These are phyloP conservation scores for Martiniozyma abietophila DNA, from an alignment of 805 yeast species.

Conservation along the genomic window DNA sequence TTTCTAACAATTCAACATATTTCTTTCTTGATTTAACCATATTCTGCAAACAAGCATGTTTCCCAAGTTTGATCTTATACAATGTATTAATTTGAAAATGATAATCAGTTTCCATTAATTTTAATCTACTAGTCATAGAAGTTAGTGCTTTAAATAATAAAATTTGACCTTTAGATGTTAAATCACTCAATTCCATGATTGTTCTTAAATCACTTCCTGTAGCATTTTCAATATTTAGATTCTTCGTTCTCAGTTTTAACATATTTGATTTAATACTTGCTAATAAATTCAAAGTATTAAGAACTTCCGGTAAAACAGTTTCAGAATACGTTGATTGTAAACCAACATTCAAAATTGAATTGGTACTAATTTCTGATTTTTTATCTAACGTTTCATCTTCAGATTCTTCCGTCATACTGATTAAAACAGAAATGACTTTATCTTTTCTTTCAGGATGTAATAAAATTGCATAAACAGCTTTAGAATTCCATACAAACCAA, in stretches of 20 bases:
- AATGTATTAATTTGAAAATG: constrained; percentile 19
- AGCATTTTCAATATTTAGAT: constrained; percentile 11
- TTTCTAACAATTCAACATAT: constrained; percentile 13
- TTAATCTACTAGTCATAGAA: constrained; percentile 13
- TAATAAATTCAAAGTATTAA: constrained; percentile 5
- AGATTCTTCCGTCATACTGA: constrained; percentile 5
- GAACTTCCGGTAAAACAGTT: constrained; percentile 9
- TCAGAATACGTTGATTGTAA: background rate
- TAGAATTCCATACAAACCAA: constrained; percentile 20
- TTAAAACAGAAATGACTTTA: constrained; percentile 11
- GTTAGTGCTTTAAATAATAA: constrained; percentile 15
- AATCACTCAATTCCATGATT: constrained; percentile 14
- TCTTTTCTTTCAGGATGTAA: constrained; percentile 3
- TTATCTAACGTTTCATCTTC: background rate
- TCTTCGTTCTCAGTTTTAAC: constrained; percentile 1
- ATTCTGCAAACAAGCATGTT: constrained; percentile 1
- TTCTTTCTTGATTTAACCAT: constrained; percentile 7
- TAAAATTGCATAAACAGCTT: constrained; percentile 14
- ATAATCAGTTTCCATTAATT: constrained; percentile 16
- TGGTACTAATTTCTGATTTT: background rate
- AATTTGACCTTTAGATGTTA: constrained; percentile 12
- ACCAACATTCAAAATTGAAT: too few species aligned
- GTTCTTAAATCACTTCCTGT: constrained; percentile 11
- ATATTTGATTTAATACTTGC: constrained; percentile 11
- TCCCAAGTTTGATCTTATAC: constrained; percentile 8